These are phyloP conservation scores for Ophiocordyceps polyrhachis-furcata DNA, from an alignment of 2,329 filamentous ascomycete genomes.

Conservation along the genomic window DNA sequence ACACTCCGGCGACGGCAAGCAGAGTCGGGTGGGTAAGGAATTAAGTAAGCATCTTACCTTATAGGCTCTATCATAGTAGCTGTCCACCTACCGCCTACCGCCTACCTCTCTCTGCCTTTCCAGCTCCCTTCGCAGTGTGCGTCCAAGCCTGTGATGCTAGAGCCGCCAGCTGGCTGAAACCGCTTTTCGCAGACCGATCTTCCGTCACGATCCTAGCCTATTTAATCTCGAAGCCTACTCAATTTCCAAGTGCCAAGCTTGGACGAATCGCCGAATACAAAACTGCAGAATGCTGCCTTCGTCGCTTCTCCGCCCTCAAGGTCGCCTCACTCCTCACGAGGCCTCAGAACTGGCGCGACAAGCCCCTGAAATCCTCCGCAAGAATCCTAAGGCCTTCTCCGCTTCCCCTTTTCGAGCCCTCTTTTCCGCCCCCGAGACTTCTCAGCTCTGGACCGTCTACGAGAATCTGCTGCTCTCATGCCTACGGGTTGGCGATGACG, in stretches of 20 bases:
- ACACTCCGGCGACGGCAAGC: too few relatives aligned
- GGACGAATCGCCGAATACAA: too few relatives aligned
- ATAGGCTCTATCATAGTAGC: background rate
- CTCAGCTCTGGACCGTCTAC: constrained; percentile 68
- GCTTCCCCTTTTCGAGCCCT: constrained; percentile 34
- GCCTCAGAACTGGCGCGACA: constrained; percentile 41
- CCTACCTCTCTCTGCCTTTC: background rate
- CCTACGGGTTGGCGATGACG: constrained; percentile 67
- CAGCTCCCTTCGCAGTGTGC: background rate
- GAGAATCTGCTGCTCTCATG: constrained; percentile 78
- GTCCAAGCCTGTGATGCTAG: background rate
- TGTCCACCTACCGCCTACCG: background rate
- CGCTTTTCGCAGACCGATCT: background rate
- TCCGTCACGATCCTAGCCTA: background rate
- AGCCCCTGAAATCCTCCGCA: constrained; percentile 36
- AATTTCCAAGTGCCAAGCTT: background rate
- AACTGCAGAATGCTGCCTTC: constrained; percentile 17
- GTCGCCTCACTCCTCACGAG: constrained; percentile 34
- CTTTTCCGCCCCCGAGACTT: constrained; percentile 43
- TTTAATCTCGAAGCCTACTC: background rate
- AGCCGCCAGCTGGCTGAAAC: background rate
- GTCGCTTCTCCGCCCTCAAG: constrained; percentile 36
- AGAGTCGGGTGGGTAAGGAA: too few relatives aligned
- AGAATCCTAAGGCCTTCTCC: constrained; percentile 33
- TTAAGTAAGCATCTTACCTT: too few relatives aligned